These are phyloP conservation scores for Aspergillus conjunctus DNA, from an alignment of 495 filamentous ascomycete species.

Conservation along the genomic window DNA sequence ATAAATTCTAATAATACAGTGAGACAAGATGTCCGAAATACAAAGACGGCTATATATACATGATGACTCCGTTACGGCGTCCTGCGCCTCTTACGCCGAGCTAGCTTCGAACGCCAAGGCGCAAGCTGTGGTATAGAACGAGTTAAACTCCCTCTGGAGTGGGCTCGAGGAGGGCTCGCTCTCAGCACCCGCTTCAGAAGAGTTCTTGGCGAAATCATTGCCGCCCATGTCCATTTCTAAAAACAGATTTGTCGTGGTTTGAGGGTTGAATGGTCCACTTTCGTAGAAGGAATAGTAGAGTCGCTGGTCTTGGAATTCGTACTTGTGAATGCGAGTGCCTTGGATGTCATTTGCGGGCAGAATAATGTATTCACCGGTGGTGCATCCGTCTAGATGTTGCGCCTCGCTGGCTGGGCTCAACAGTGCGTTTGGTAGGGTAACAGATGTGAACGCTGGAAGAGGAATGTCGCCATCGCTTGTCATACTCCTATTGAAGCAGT, in stretches of 20 bases:
- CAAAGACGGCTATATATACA: not conserved
- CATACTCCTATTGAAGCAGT: conserved; percentile 19
- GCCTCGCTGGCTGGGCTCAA: not conserved
- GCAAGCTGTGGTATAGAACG: conserved; percentile 42
- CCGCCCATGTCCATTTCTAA: conserved; percentile 32
- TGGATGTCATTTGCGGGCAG: conserved; percentile 33
- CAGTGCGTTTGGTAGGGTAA: conserved; percentile 33
- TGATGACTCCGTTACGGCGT: not conserved
- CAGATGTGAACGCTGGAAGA: conserved; percentile 35
- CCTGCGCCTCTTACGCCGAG: not conserved
- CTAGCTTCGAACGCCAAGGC: conserved; percentile 41
- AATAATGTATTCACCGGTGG: conserved; percentile 40
- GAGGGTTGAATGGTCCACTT: conserved; percentile 37
- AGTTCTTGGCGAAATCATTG: not conserved
- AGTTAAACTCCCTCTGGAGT: conserved; percentile 35
- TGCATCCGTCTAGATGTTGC: conserved; percentile 8
- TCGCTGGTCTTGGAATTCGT: conserved; percentile 33
- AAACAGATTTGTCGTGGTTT: conserved; percentile 32
- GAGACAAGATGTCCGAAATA: not conserved
- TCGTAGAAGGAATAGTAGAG: conserved; percentile 38
- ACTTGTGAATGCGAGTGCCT: conserved; percentile 32
- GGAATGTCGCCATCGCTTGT: conserved; percentile 10
- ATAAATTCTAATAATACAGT: conserved; percentile 5
- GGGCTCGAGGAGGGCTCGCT: conserved; percentile 9
- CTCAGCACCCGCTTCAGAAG: not conserved